phyloP scores from a whole-genome alignment of 148 eudicot species.

The Tetragonia tetragonoides region DNA sequence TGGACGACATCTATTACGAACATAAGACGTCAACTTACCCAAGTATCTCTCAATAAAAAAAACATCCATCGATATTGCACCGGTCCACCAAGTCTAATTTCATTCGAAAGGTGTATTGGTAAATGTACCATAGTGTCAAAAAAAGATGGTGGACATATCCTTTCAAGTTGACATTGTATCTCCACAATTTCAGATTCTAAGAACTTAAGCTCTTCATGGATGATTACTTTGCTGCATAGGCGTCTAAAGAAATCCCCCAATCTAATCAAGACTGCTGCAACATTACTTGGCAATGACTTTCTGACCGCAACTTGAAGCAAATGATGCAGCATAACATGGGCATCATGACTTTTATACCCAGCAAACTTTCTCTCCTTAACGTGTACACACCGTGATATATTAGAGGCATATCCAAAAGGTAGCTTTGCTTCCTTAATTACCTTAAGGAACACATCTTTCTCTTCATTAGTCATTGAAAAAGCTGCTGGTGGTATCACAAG shows the following conservation, averaged over 20 bases:
- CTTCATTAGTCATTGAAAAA: neutral
- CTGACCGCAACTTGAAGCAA: neutral
- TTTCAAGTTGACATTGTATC: constrained; percentile 10
- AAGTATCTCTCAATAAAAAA: constrained; percentile 20
- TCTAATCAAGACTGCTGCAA: neutral
- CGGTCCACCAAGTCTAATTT: constrained; percentile 10
- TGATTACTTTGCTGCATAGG: neutral
- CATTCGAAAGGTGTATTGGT: constrained; percentile 7
- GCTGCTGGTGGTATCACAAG: neutral
- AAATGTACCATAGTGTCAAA: constrained; percentile 13
- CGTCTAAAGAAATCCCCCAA: neutral
- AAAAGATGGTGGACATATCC: neutral
- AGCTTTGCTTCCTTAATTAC: neutral
- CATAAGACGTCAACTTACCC: constrained; percentile 16
- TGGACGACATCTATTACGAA: constrained; percentile 18
- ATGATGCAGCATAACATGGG: neutral
- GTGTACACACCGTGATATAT: neutral
- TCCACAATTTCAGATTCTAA: neutral
- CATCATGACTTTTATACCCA: constrained; percentile 3
- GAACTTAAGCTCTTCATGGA: neutral
- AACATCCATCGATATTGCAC: constrained; percentile 21
- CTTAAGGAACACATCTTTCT: neutral
- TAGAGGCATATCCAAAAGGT: neutral
- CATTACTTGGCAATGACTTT: neutral
- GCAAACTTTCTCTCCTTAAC: neutral